Evolutionary conservation across 345 rosid genomes (phyloP).

Genomic region (Linum tenue): DNA sequence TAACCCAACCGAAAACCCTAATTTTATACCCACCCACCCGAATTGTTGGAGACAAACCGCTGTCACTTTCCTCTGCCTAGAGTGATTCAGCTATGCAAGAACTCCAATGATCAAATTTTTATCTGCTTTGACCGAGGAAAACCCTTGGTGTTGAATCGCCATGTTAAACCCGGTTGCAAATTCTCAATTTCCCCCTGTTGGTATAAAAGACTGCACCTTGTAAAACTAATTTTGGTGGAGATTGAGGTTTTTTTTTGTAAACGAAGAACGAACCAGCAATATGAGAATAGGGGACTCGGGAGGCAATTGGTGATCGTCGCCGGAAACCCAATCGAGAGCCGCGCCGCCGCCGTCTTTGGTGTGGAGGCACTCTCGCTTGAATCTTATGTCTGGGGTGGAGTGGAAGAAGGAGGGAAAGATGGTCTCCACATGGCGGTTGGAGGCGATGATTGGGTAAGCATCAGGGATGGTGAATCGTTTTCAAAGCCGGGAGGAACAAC

Average conservation of each 20-base stretch:
- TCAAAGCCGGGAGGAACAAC: slow-evolving; percentile 46
- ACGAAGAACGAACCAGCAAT: slow-evolving; percentile 41
- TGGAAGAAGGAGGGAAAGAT: slow-evolving; percentile 50
- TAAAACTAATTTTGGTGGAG: background rate
- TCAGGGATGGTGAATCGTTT: slow-evolving; percentile 34
- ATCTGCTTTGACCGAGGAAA: no score
- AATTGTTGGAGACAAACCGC: no score
- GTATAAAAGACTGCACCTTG: background rate
- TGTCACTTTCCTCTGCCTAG: no score
- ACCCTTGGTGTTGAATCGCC: slow-evolving; percentile 32
- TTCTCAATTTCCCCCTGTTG: background rate
- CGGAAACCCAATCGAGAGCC: slow-evolving; percentile 61
- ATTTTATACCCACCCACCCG: no score
- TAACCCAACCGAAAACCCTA: no score
- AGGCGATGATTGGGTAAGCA: slow-evolving; percentile 44
- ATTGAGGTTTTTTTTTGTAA: no score
- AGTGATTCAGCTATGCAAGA: no score
- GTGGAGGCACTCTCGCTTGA: slow-evolving; percentile 48
- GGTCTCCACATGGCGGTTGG: slow-evolving; percentile 57
- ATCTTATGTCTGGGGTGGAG: slow-evolving; percentile 28
- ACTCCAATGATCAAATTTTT: no score
- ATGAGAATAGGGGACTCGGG: slow-evolving; percentile 64
- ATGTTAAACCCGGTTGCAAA: slow-evolving; percentile 80
- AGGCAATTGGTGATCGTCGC: slow-evolving; percentile 36
- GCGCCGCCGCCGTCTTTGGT: slow-evolving; percentile 42